Evolutionary conservation across 1,284 basidiomycete species (phyloP).

Genomic region (Cystobasidium pallidum): DNA sequence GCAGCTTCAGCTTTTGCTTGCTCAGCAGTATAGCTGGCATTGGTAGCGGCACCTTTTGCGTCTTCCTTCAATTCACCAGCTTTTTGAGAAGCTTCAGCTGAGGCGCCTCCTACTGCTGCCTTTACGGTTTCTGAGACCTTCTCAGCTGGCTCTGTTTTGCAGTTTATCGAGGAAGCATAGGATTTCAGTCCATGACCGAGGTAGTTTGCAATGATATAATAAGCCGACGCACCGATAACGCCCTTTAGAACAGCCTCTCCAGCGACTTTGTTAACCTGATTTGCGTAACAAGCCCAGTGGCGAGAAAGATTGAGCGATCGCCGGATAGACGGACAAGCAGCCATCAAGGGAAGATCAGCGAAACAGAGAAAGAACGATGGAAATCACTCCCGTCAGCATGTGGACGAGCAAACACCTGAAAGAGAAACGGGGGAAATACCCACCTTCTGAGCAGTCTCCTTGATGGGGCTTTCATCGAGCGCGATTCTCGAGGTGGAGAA

Average conservation of each 20-base stretch:
- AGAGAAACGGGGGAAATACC: no score
- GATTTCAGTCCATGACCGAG: no score
- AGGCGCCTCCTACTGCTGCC: slow-evolving; percentile 33
- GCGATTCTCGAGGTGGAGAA: slow-evolving; percentile 24
- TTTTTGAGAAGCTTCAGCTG: slow-evolving; percentile 21
- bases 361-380: neutral
- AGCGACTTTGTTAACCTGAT: slow-evolving; percentile 39
- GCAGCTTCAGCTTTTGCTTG: slow-evolving; percentile 36
- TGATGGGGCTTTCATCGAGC: slow-evolving; percentile 30
- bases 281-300: neutral
- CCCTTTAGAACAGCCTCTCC: slow-evolving; percentile 40
- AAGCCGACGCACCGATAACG: slow-evolving; percentile 38
- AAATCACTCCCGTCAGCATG: no score
- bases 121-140: slow-evolving; percentile 35
- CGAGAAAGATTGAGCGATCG: no score
- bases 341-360: neutral
- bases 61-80: slow-evolving; percentile 24
- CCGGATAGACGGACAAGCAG: neutral
- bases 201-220: no score
- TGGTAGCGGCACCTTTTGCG: slow-evolving; percentile 33
- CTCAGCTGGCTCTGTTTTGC: slow-evolving; percentile 32
- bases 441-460: slow-evolving; percentile 37
- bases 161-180: no score
- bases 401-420: no score
- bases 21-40: slow-evolving; percentile 37